A percentile compares a stretch with the other conserved stretches of the same genome.
These are phyloP conservation scores for Lactifluus echinatus DNA, from an alignment of 768 basidiomycete species.

Conservation along the genomic window DNA sequence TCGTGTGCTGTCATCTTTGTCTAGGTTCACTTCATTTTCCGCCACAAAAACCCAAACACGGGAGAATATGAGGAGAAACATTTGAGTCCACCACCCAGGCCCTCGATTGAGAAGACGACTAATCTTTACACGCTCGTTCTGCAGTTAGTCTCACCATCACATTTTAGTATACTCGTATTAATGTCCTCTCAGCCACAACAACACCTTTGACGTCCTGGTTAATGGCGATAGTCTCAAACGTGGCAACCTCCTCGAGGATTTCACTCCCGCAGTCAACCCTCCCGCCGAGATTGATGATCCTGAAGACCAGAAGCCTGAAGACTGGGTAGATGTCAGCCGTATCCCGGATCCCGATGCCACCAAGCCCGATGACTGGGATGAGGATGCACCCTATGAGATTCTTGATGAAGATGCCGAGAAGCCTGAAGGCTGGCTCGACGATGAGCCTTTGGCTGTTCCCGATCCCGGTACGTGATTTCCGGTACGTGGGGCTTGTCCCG, in stretches of 20 bases:
- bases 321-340: conserved; percentile 88
- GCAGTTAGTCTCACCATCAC: conserved; percentile 47
- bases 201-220: conserved; percentile 87
- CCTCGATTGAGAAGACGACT: conserved; percentile 82
- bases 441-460: conserved; percentile 71
- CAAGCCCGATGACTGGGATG: conserved; percentile 98
- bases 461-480: conserved; percentile 60
- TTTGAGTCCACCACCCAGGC: conserved; percentile 69
- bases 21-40: conserved; percentile 98
- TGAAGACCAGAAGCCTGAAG: conserved; percentile 78
- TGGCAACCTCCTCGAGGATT: conserved; percentile 88
- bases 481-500: not conserved
- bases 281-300: conserved; percentile 89
- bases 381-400: conserved; percentile 91
- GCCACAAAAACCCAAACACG: conserved; percentile 87
- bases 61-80: conserved; percentile 98
- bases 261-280: conserved; percentile 90
- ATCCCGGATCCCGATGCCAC: conserved; percentile 78
- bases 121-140: conserved; percentile 93
- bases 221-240: conserved; percentile 76
- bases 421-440: conserved; percentile 93
- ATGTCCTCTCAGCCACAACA: conserved; percentile 58
- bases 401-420: conserved; percentile 78
- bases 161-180: not conserved
- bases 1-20: not conserved